Base-by-base conservation (phyloP, 768 basidiomycete species). In the Suillus variegatus region DNA sequence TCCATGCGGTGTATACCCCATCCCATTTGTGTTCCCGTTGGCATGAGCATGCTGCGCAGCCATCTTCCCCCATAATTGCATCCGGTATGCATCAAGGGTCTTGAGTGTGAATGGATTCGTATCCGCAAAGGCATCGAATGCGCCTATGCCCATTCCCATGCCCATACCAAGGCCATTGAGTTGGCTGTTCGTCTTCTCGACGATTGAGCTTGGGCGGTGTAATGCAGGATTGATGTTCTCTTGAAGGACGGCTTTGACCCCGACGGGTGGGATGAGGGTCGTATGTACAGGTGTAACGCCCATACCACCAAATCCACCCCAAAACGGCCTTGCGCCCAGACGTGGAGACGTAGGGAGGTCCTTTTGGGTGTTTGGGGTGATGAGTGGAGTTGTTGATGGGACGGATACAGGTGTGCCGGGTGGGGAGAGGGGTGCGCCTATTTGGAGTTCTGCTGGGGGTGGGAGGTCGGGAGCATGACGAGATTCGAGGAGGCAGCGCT, bases 41-140 rank as follows among this genome's bases (percentile, higher is more conserved):
- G 60, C 76, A 65, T 68, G 74, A 62, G 36, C 57, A 12, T 86
- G 90, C 69, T 94, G 93, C 40, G 87, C 83, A 0, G 94, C 94
- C 88, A 97, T 92, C 78, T 91, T 87, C 41, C 89, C 86, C 95
- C 95, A 97, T 0, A 97, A 82, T 67, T 97, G 95, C 92, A 95
- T 95, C 49, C 95, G 86, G 74, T 90, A 90, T 74, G 88, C 85
- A 77, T 96, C 94, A 69, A 96, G 80, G 2, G 85, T 88, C 82
- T 94, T 95, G 82, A 96, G 86, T 3, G 91, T 95, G 77, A 95
- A 95, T 14, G 89, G 88, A 68, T 93, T 94, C 67, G 82, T 74
- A 69, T 95, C 94, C 28, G 89, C 82, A 77, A 93, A 95, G 18
- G 87, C 82, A 64, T 94, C 92, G 76, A 95, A 93, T 1, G 85